Base-by-base conservation (phyloP, 2,329 filamentous ascomycete genomes). In the Neofusicoccum ribis region DNA sequence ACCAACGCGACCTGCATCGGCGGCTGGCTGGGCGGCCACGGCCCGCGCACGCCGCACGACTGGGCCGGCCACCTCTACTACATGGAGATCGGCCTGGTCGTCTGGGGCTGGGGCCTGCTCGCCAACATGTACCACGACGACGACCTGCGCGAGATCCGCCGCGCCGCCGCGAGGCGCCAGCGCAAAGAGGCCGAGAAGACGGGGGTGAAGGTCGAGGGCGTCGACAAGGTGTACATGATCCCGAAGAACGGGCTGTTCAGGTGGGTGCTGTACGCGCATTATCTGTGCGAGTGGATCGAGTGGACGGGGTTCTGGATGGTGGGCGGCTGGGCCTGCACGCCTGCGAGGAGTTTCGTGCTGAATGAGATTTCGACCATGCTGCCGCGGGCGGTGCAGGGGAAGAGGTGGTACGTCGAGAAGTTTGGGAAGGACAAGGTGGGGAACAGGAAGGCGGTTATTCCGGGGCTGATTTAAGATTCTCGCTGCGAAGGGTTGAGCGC, bases 201-300 rank as follows among this genome's bases (percentile, higher is more conserved):
- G 34, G 79, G 78, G 15, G 82, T 80, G 69, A 69, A 80, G 31
- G 69, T 76, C 37, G 76, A 83, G 66, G 82, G 82, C 15, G 88
- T 91, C 67, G 85, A 91, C 51, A 96, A 95, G 80, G 86, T 96
- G 67, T 98, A 98, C 76, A 88, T 91, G 80, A 86, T 99, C 61
- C 95, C 95, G 0, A 83, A 91, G 73, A 89, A 89, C 59, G 93
- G 93, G 0, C 79, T 97, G 58, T 99, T 98, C 79, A 83, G 85
- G 69, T 89, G 88, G 72, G 86, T 97, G 74, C 84, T 98, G 66
- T 97, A 90, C 77, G 93, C 95, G 69, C 95, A 99, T 77, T 99
- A 97, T 77, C 83, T 96, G n/a, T 91, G 89, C 74, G 95, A 99
- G 80, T 99, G 95, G 95, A 76, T 97, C 62, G 95, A 99, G 83